A percentile compares a stretch with the other conserved stretches of the same genome.
Evolutionary conservation across 805 yeast genomes (phyloP).

Genomic region (Metschnikowia proteae): DNA sequence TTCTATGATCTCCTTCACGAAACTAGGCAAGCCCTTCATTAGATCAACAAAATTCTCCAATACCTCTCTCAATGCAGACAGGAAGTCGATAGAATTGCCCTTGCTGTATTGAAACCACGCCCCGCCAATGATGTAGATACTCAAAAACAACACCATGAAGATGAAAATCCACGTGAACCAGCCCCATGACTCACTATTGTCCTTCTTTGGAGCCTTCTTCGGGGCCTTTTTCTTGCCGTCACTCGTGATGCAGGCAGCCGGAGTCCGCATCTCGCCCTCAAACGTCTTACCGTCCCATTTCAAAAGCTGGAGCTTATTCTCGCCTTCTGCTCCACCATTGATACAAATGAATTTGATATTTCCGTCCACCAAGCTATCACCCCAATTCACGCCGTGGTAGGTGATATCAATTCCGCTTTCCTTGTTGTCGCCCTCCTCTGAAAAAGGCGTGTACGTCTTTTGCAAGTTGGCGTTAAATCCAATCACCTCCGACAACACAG

Average conservation of each 20-base stretch:
- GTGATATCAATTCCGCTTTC: conserved; percentile 32
- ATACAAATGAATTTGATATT: conserved; percentile 48
- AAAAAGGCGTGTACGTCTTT: conserved; percentile 24
- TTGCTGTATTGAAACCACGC: conserved; percentile 75
- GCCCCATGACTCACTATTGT: conserved; percentile 61
- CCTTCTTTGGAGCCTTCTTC: conserved; percentile 14
- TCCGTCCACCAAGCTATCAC: conserved; percentile 49
- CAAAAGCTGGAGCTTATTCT: conserved; percentile 25
- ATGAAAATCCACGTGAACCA: conserved; percentile 82
- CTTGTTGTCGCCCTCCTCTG: conserved; percentile 27
- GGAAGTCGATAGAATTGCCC: conserved; percentile 66
- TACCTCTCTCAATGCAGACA: conserved; percentile 70
- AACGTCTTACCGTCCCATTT: conserved; percentile 38
- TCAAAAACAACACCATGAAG: conserved; percentile 61
- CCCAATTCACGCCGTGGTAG: conserved; percentile 67
- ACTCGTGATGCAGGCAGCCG: conserved; percentile 39
- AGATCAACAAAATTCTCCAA: conserved; percentile 62
- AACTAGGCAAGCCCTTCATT: conserved; percentile 57
- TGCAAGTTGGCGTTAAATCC: conserved; percentile 47
- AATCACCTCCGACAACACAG: conserved; percentile 57
- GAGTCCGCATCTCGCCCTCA: conserved; percentile 21
- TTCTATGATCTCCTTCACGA: conserved; percentile 61
- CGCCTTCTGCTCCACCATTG: conserved; percentile 19
- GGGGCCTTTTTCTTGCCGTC: conserved; percentile 28
- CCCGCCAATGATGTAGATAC: conserved; percentile 67